Evolutionary conservation across 768 basidiomycete genomes (phyloP).

Genomic region (Xerocomus brunneocitrinus): DNA sequence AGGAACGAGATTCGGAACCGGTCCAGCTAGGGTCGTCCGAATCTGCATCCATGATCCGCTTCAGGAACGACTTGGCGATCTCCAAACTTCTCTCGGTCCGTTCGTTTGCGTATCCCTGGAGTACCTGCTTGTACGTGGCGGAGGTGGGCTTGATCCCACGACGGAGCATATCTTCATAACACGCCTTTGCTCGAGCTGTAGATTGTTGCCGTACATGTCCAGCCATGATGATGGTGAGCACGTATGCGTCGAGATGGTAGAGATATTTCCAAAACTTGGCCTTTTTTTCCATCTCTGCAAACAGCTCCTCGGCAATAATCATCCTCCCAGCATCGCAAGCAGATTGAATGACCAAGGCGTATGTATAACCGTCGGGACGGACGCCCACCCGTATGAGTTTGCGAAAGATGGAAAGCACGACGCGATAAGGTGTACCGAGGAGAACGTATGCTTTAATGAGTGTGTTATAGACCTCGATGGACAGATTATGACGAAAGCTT

Average conservation of each 20-base stretch:
- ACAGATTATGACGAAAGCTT: constrained; percentile 36
- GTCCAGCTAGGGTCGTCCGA: constrained; percentile 36
- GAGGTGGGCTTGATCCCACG: constrained; percentile 65
- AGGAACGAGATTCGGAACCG: constrained; percentile 35
- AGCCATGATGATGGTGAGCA: constrained; percentile 71
- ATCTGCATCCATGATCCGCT: constrained; percentile 40
- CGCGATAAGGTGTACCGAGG: constrained; percentile 68
- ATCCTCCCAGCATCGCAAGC: constrained; percentile 72
- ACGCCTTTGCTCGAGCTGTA: constrained; percentile 49
- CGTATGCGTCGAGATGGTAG: constrained; percentile 48
- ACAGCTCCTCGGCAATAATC: constrained; percentile 60
- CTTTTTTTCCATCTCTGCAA: constrained; percentile 60
- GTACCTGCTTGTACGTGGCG: constrained; percentile 62
- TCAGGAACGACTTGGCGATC: constrained; percentile 65
- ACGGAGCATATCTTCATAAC: constrained; percentile 68
- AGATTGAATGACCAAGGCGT: constrained; percentile 71
- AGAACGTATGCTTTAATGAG: constrained; percentile 81
- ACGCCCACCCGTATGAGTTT: constrained; percentile 46
- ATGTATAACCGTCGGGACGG: constrained; percentile 60
- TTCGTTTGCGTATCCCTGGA: constrained; percentile 56
- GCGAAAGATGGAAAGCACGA: constrained; percentile 60
- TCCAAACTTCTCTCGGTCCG: constrained; percentile 45
- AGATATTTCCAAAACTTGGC: constrained; percentile 31
- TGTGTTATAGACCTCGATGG: constrained; percentile 67
- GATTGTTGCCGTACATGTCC: constrained; percentile 61